phyloP scores from a whole-genome alignment of 2,329 filamentous ascomycete species.

The Colletotrichum abscissum region DNA sequence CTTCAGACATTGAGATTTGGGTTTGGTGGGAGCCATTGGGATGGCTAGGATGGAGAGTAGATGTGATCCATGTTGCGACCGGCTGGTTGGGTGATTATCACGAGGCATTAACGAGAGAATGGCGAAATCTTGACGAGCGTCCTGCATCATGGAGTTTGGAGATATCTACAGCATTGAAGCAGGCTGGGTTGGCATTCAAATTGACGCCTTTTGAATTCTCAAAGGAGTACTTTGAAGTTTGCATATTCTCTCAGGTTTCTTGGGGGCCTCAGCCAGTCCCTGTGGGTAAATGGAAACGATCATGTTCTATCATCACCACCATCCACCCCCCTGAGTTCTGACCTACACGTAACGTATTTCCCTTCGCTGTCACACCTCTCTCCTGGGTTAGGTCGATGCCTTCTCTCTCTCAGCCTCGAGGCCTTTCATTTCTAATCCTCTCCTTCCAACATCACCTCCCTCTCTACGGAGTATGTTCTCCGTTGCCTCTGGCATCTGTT shows the following conservation, averaged over 20 bases:
- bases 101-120: too few species aligned
- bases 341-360: background rate
- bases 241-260: background rate
- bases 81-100: background rate
- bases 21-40: too few species aligned
- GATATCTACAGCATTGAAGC: constrained; percentile 6
- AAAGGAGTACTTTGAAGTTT: background rate
- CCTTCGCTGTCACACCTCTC: too few species aligned
- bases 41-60: background rate
- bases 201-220: constrained; percentile 11
- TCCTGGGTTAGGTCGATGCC: too few species aligned
- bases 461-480: too few species aligned
- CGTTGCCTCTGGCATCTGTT: too few species aligned
- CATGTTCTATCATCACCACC: too few species aligned
- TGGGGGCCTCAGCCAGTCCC: too few species aligned
- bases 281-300: background rate
- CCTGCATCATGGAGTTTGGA: constrained; percentile 16
- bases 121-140: background rate
- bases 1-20: background rate
- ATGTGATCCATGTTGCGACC: background rate
- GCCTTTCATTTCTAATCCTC: too few species aligned
- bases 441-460: too few species aligned
- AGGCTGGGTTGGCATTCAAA: constrained; percentile 4
- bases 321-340: background rate
- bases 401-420: too few species aligned